Evolutionary conservation across 2,329 filamentous ascomycete genomes (phyloP).

Genomic region (Aureobasidium sp.): DNA sequence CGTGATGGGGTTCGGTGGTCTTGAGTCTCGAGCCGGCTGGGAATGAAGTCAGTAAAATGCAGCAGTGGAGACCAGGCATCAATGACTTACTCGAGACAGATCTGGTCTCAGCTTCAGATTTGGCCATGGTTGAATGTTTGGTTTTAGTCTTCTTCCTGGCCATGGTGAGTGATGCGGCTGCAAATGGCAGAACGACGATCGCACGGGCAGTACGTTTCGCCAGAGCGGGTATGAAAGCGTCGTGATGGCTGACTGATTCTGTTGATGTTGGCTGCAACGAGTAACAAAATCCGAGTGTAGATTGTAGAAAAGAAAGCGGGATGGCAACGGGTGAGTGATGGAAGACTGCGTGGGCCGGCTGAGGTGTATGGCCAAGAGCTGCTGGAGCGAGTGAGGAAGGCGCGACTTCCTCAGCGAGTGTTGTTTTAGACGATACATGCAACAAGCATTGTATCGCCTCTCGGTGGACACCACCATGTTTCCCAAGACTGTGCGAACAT

Average conservation of each 20-base stretch:
- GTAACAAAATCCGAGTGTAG: neutral
- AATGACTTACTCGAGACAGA: neutral
- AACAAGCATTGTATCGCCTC: too few relatives aligned
- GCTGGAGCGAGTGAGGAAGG: neutral
- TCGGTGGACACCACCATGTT: too few relatives aligned
- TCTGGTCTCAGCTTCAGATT: neutral
- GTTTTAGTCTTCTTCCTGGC: neutral
- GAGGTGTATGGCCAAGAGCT: neutral
- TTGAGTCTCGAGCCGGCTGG: neutral
- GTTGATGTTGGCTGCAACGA: neutral
- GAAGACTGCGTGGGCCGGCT: neutral
- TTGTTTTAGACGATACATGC: neutral
- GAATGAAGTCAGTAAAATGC: neutral
- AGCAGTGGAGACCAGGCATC: rapidly evolving
- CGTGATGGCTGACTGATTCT: neutral
- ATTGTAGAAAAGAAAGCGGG: neutral
- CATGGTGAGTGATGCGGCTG: neutral
- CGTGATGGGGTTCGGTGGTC: too few relatives aligned
- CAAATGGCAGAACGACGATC: neutral
- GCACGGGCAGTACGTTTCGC: neutral
- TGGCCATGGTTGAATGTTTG: neutral
- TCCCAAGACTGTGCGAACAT: too few relatives aligned
- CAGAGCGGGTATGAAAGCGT: neutral
- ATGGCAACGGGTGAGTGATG: too few relatives aligned
- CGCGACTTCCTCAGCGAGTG: neutral